Evolutionary conservation across 768 basidiomycete species (phyloP).

Genomic region (Lentinula guzmanii): DNA sequence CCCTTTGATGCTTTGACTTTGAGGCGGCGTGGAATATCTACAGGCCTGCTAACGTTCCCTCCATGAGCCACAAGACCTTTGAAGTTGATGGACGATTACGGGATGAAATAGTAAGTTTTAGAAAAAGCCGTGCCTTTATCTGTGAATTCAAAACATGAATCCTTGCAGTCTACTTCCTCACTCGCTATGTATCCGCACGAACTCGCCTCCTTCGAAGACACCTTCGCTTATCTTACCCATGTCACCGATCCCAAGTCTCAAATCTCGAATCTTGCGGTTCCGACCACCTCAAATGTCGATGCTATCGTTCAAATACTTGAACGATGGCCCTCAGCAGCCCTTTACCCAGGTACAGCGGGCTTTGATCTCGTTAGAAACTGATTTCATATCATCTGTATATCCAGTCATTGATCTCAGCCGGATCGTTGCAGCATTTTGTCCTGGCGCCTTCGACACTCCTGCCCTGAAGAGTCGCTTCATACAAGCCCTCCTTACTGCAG

Average conservation of each 20-base stretch:
- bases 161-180: slow-evolving; percentile 56
- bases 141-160: not conserved
- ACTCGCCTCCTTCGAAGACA: slow-evolving; percentile 47
- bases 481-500: slow-evolving; percentile 56
- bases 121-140: not conserved
- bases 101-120: slow-evolving; percentile 56
- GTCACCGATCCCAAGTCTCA: slow-evolving; percentile 32
- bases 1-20: not conserved
- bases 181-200: slow-evolving; percentile 71
- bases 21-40: slow-evolving; percentile 70
- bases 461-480: slow-evolving; percentile 48
- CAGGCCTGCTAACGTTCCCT: slow-evolving; percentile 73
- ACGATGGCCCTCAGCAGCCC: slow-evolving; percentile 67
- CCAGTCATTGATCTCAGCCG: slow-evolving; percentile 84
- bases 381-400: not conserved
- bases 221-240: slow-evolving; percentile 53
- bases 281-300: slow-evolving; percentile 46
- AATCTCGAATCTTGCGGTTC: slow-evolving; percentile 13
- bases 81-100: slow-evolving; percentile 68
- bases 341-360: slow-evolving; percentile 57
- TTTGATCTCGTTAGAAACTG: not conserved
- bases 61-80: slow-evolving; percentile 73
- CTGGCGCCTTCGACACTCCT: slow-evolving; percentile 41
- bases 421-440: slow-evolving; percentile 61
- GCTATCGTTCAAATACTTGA: slow-evolving; percentile 58